Base-by-base conservation (phyloP, 306 rosid genomes). In the Ceratonia siliqua region DNA sequence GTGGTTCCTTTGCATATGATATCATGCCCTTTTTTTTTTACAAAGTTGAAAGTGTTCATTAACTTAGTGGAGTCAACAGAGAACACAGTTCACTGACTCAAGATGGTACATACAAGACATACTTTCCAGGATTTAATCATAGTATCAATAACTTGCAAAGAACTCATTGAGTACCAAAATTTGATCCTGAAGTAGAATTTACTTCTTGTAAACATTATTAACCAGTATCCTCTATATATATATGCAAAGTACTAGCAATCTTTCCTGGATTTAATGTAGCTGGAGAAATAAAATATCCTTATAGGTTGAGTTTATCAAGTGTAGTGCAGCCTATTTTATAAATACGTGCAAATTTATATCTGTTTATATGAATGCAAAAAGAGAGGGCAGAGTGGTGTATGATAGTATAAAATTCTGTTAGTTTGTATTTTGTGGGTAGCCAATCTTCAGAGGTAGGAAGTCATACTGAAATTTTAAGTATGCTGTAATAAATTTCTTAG, bases 401-500 rank as follows among this genome's bases (percentile, higher is more conserved):
- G 12, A 27, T 18, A 30, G 58, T 65, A 25, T 41, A 24, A 2
- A 41, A 46, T 18, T 35, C 28, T 48, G 53, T 32, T 8, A 33
- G 14, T 45, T 3, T 20, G 21, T 53, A 62, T 82, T 32, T 13
- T 73, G n/a, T 38, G 59, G 27, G 56, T 66, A 17, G 56, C 32
- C 62, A 54, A 50, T 41, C 46, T 63, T 81, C 13, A 57, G 36
- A 38, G 11, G 30, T 78, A 20, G 41, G 68, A 9, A 38, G 33
- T 12, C 63, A 70, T 22, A 11, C 33, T 38, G 28, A 43, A 78
- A 57, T 2, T 9, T 81, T 46, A 30, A 13, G 30, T 54, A 18
- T 17, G 72, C 50, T 68, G 25, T n/a, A 18, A 53, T 62, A 58
- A 70, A 56, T 49, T 53, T 32, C 45, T 30, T 45, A 39, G 69